Evolutionary conservation across 345 rosid genomes (phyloP).

Genomic region (Brassica juncea): DNA sequence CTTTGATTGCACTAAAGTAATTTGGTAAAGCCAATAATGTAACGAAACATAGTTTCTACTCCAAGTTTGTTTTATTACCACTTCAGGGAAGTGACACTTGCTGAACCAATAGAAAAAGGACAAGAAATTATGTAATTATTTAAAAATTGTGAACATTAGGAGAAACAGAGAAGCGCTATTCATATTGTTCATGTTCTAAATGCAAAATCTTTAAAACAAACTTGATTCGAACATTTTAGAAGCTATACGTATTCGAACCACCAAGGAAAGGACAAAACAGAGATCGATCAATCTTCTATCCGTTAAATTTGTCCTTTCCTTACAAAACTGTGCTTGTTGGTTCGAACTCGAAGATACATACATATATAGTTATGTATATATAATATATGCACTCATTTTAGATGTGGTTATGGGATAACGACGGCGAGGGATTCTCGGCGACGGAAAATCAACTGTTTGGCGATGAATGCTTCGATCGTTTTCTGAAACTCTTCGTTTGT

Average conservation of each 20-base stretch:
- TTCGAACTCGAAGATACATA: background rate
- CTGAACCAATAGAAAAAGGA: background rate
- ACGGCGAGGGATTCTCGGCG: conserved; percentile 41
- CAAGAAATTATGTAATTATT: background rate
- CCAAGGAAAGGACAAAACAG: background rate
- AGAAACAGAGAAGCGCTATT: background rate
- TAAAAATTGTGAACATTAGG: background rate
- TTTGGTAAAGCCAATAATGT: conserved; percentile 20
- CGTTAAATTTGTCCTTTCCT: background rate
- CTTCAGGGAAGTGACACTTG: conserved; percentile 24
- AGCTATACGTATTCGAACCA: conserved; percentile 8
- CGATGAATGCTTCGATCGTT: conserved; percentile 69
- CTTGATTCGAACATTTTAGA: conserved; percentile 16
- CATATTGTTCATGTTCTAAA: conserved; percentile 9
- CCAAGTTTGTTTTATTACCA: conserved; percentile 38
- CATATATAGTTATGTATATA: background rate
- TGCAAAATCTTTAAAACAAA: conserved; percentile 15
- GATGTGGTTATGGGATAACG: conserved; percentile 32
- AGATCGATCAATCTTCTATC: conserved; percentile 1
- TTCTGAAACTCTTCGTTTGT: conserved; percentile 75
- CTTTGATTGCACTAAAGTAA: conserved; percentile 31
- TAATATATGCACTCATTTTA: background rate
- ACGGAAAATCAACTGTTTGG: conserved; percentile 64
- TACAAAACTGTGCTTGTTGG: background rate
- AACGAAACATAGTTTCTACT: conserved; percentile 33